phyloP scores from a whole-genome alignment of 1,139 yeast species.

The Kodamaea ohmeri region DNA sequence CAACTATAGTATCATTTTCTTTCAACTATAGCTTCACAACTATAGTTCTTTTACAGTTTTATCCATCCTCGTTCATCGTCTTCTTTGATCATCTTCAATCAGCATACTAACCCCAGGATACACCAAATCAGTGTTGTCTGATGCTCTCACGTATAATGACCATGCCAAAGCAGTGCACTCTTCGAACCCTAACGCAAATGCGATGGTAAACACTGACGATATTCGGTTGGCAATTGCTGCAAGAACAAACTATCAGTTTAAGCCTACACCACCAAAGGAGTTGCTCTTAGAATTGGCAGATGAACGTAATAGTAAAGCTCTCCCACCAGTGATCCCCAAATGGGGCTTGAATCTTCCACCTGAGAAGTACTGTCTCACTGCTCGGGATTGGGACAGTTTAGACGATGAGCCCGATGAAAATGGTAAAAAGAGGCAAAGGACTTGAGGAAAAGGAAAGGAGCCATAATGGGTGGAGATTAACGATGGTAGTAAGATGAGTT shows the following conservation, averaged over 20 bases:
- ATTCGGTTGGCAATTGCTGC: conserved; percentile 91
- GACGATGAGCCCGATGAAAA: conserved; percentile 36
- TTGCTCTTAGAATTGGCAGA: conserved; percentile 84
- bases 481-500: no score
- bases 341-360: conserved; percentile 97
- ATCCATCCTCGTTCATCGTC: no score
- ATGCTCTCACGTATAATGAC: conserved; percentile 85
- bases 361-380: conserved; percentile 92
- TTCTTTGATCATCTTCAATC: no score
- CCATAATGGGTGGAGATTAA: not conserved
- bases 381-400: conserved; percentile 62
- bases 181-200: conserved; percentile 37
- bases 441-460: not conserved
- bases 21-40: no score
- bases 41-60: no score
- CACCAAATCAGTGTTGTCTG: conserved; percentile 81
- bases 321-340: conserved; percentile 88
- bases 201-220: conserved; percentile 78
- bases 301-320: conserved; percentile 82
- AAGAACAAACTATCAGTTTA: conserved; percentile 88
- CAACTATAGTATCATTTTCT: no score
- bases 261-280: conserved; percentile 94
- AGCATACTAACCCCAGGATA: conserved; percentile 47
- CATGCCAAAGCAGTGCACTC: conserved; percentile 53
- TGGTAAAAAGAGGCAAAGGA: conserved; percentile 11